Conservation (phyloP, 1,284 basidiomycete species). For the Ceratobasidium sp. region DNA sequence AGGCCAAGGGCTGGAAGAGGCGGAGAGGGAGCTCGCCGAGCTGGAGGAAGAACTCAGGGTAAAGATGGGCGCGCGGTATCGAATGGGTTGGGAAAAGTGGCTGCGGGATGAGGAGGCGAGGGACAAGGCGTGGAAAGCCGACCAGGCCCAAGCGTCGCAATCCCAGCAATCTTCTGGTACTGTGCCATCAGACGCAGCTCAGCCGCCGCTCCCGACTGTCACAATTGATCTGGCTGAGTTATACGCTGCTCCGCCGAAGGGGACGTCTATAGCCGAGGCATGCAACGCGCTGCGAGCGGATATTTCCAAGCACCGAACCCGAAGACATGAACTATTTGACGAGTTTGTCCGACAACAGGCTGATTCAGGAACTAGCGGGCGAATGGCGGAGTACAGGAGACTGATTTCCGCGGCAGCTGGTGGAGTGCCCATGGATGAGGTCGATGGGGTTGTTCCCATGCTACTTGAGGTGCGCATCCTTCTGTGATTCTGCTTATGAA, state of each 20-base stretch:
- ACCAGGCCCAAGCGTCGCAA: slow-evolving; percentile 24
- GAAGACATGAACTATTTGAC: slow-evolving; percentile 74
- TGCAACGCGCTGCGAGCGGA: slow-evolving; percentile 71
- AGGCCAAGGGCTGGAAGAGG: slow-evolving; percentile 71
- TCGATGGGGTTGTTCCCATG: slow-evolving; percentile 84
- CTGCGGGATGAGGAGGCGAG: slow-evolving; percentile 82
- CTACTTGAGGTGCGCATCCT: slow-evolving; percentile 73
- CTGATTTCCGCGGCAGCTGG: slow-evolving; percentile 88
- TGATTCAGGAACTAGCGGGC: slow-evolving; percentile 85
- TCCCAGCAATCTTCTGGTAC: not conserved
- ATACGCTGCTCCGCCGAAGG: slow-evolving; percentile 14
- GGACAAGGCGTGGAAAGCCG: slow-evolving; percentile 57
- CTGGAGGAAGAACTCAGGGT: slow-evolving; percentile 71
- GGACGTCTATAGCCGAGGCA: slow-evolving; percentile 56
- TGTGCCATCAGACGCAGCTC: not conserved
- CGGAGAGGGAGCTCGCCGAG: slow-evolving; percentile 64
- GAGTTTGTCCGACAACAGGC: slow-evolving; percentile 81
- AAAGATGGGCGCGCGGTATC: slow-evolving; percentile 82
- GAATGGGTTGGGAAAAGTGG: slow-evolving; percentile 92
- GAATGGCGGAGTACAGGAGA: slow-evolving; percentile 86
- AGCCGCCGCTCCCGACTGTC: slow-evolving; percentile 28
- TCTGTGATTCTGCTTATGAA: not conserved
- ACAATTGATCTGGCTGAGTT: slow-evolving; percentile 18
- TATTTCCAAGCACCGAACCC: slow-evolving; percentile 67
- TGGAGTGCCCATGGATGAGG: slow-evolving; percentile 82